Base-by-base conservation (phyloP, 1,284 basidiomycete genomes). In the Heterobasidion irregulare region DNA sequence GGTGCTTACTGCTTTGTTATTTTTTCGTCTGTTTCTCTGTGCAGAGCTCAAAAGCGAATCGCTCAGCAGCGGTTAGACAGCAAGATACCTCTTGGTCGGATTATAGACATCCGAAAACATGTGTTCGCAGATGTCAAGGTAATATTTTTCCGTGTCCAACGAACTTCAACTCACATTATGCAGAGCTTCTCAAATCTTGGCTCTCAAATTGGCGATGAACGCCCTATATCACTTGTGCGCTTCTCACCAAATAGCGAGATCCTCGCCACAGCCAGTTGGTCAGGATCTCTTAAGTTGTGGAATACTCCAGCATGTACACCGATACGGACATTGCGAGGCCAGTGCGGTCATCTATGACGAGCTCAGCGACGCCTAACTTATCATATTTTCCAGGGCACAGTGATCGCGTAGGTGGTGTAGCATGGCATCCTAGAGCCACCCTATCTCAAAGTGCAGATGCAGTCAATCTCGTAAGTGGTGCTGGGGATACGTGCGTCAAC, bases 371-470 rank as follows among this genome's bases (percentile, higher is more conserved):
- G 43, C 8, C 38, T 2, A 18, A 41, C 47, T 1, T 36, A 33
- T 18, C 43, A 46, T 50, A 18, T 38, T 52, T 41, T 52, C 38
- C 63, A 86, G 93, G 90, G 0, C 96, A 98, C 64, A 83, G 76
- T 44, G 97, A 99, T 67, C 89, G 91, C 57, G 84, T 99, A 16
- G 93, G 95, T 50, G 97, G 97, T 15, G 83, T 98, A 33, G 94
- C 95, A 35, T 99, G 97, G 97, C 96, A 99, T 75, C 97, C 97
- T 0, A 76, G 84, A 63, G 94, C 96, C 16, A 98, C 95, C 0
- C 65, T 96, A n/a, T 76, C 82, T 0, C 89, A 92, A 64, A 76
- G 79, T 9, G 73, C 79, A 53, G 77, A 81, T 36, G 65, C 79
- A 0, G 86, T 93, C 15, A 98, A 98, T 67, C 78, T 99, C 52